Base-by-base conservation (phyloP, 768 basidiomycete species). In the Russula foetens region DNA sequence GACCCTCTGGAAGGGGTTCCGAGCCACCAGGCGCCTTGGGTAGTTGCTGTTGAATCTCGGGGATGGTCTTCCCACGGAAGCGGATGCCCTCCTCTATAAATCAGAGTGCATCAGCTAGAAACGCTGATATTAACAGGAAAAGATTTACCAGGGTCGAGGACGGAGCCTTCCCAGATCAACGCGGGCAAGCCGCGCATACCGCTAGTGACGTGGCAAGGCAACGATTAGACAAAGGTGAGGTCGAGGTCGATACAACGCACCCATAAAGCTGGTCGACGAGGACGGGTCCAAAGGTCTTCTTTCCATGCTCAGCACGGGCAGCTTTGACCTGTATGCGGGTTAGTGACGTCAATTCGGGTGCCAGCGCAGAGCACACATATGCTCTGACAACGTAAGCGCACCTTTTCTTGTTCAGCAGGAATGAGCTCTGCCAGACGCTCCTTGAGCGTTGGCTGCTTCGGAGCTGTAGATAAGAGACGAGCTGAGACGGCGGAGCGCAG, bases 161-260 rank as follows among this genome's bases (percentile, higher is more conserved):
- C 96, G 58, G 96, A 98, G 62, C 90, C 96, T 66, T 98, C 96
- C 96, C 96, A 98, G 68, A 98, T 92, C 67, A 98, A 84, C 55
- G 93, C 94, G 66, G 95, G 90, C 50, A 92, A 81, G 63, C 90
- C 88, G 63, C 90, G 79, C 89, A 92, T 91, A 56, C 91, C 90
- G 67, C 90, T 92, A 63, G 1, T 66, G 56, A 62, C 50, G 11
- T 31, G 56, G 64, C 49, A 47, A 2, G 28, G 50, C 38, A 29
- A 59, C 54, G 60, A 49, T 47, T 65, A 50, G 58, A 43, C 9
- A 53, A 49, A 28, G n/a, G 58, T 48, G 28, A 43, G 3, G 33
- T 29, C 31, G 26, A 9, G 1, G 33, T 43, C 38, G 33, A 63
- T 62, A 24, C 24, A 35, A 58, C 81, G 59, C 70, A 85, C 90